Conservation (phyloP, 1,284 basidiomycete species). For the Mycena citricolor region DNA sequence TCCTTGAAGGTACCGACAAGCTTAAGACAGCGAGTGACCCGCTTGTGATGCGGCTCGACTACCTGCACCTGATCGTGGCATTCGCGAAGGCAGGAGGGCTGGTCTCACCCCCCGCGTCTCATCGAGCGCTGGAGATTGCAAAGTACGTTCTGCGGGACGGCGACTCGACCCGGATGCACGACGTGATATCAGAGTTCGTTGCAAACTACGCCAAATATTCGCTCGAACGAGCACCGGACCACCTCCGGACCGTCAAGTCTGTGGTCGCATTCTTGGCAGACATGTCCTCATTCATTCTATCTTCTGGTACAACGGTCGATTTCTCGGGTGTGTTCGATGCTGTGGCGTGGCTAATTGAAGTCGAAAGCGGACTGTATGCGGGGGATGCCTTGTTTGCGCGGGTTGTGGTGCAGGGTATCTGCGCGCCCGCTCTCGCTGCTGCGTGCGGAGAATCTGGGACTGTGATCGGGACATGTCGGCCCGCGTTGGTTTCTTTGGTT, state of each 20-base stretch:
- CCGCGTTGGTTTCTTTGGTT: conserved; percentile 54
- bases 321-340: conserved; percentile 63
- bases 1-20: conserved; percentile 34
- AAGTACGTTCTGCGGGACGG: conserved; percentile 60
- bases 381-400: conserved; percentile 52
- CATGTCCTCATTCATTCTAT: conserved; percentile 57
- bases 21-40: conserved; percentile 54
- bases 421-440: conserved; percentile 55
- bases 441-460: conserved; percentile 55
- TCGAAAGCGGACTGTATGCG: conserved; percentile 51
- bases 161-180: conserved; percentile 35
- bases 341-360: conserved; percentile 46
- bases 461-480: conserved; percentile 49
- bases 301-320: conserved; percentile 54
- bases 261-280: conserved; percentile 55
- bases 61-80: conserved; percentile 56
- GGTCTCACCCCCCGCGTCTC: conserved; percentile 45
- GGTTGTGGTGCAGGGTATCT: conserved; percentile 60
- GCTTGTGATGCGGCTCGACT: conserved; percentile 61
- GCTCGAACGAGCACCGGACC: conserved; percentile 43
- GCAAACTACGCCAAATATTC: conserved; percentile 47
- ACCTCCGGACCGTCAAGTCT: conserved; percentile 42
- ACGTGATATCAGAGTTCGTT: conserved; percentile 50
- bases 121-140: conserved; percentile 58
- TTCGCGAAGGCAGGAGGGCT: conserved; percentile 60